Evolutionary conservation across 441 rosid genomes (phyloP), one percentile per base, ranked within the genome.

Genomic region (Populus hybrid): DNA sequence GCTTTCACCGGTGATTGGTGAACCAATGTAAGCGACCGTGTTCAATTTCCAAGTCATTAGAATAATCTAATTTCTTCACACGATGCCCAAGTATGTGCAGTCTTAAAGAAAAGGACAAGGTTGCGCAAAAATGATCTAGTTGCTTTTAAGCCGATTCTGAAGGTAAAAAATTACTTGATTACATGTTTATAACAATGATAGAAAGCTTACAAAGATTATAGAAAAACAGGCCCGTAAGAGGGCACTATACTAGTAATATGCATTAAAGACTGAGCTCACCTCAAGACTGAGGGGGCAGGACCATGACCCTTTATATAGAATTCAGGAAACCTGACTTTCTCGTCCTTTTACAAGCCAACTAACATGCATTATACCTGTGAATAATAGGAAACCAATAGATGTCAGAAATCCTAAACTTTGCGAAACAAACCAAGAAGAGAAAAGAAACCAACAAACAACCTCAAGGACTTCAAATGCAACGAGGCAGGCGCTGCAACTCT

Each of bases 401-500:
- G 10, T 10, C 50, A 40, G 50, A 40, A 40, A 9, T 40, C 50
- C 14, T 40, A 10, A 40, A 40, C 50, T 40, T 40, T 40, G 14
- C 1, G 0, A 33, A 68, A 11, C 64, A 21, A 38, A 45, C 24
- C 20, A 16, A 68, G 53, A 29, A 40, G 14, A 10, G 14, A 40
- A 10, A 64, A 56, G 40, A 20, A 76, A 53, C 33, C n/a, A 50
- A 56, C 73, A 28, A 20, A 72, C 40, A 29, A 79, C 79, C 80
- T 81, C 38, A 14, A 74, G 72, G 59, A 77, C 75, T 71, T 88
- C 82, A 94, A 74, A 76, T 50, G 84, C 88, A 76, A 76, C 88
- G 92, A 74, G 95, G 97, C 53, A 95, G 84, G 70, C 95, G 90
- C 83, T 83, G 92, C 89, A 95, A 79, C 79, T 95, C 98, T 21